Evolutionary conservation across 495 filamentous ascomycete species (phyloP), one percentile per base, ranked within the genome.

Genomic region (Diplogelasinospora grovesii): DNA sequence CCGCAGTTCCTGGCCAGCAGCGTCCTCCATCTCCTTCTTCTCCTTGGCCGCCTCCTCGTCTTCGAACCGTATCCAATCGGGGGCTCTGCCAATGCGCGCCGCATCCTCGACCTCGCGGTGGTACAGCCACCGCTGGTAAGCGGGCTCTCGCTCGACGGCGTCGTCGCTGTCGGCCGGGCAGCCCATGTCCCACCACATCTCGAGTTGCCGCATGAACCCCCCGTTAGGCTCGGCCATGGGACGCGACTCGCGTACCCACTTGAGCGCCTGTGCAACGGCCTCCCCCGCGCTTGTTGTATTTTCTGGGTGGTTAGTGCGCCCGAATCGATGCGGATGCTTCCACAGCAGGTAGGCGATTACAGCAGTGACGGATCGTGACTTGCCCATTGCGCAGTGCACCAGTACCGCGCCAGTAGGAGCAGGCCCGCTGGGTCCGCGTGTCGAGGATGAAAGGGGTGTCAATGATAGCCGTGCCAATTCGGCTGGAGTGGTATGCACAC

Each of bases 81-180:
- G 82, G 1, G 64, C 66, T 32, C 64, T 48, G 9, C 80, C 79
- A 24, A 78, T 75, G 1, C 78, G 78, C 9, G 82, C 70, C 37
- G 82, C 85, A 25, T 81, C 73, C 48, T 89, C 77, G 1, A 95
- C 75, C 46, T 89, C 83, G 11, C 78, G 73, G 43, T 78, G 70
- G 53, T 87, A 98, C 11, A 92, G 63, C 93, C 93, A 98, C 20
- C 85, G 78, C 56, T 89, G 86, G 61, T 97, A 98, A 0, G 69
- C 50, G 0, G 86, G 82, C 21, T 87, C 69, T 7, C 67, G 66
- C 36, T 83, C 83, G 18, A 73, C 63, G 5, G 64, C 59, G 13
- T 58, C 61, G 23, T 64, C 64, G 28, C 59, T 56, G 39, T 79
- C 74, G 24, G 73, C 66, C 7, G 89, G 87, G 43, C 82, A 81